Evolutionary conservation across 148 eudicot genomes (phyloP).

Genomic region (Fallopia convolvulus): DNA sequence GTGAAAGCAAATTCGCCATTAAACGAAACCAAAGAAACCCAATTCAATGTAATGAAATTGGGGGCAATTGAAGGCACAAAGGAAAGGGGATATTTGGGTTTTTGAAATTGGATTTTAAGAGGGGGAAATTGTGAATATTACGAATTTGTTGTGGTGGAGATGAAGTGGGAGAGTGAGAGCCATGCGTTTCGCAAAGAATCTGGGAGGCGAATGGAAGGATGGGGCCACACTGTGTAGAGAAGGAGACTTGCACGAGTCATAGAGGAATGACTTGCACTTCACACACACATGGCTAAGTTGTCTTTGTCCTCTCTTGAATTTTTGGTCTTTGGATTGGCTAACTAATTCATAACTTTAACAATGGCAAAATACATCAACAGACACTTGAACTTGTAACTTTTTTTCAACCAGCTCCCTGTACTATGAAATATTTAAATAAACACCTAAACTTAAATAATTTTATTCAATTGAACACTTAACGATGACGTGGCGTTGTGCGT

Average conservation of each 20-base stretch:
- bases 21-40: not conserved
- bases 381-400: no score
- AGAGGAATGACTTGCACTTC: constrained; percentile 19
- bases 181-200: constrained; percentile 39
- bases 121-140: constrained; percentile 17
- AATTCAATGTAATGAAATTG: not conserved
- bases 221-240: not conserved
- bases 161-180: constrained; percentile 51
- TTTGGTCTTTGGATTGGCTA: no score
- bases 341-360: no score
- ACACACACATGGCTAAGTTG: constrained; percentile 6
- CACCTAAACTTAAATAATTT: no score
- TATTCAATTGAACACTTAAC: no score
- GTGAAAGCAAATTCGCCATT: constrained; percentile 55
- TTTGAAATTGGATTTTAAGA: constrained; percentile 16
- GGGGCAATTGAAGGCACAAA: not conserved
- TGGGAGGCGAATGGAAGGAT: constrained; percentile 9
- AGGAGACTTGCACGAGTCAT: constrained; percentile 34
- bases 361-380: no score
- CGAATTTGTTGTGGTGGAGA: constrained; percentile 4
- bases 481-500: no score
- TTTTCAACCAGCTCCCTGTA: no score
- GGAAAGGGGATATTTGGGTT: not conserved
- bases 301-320: not conserved
- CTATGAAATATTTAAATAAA: no score